A percentile compares a stretch with the other conserved stretches of the same genome.
Conservation (phyloP, 495 filamentous ascomycete species). For the Neurospora sp. region DNA sequence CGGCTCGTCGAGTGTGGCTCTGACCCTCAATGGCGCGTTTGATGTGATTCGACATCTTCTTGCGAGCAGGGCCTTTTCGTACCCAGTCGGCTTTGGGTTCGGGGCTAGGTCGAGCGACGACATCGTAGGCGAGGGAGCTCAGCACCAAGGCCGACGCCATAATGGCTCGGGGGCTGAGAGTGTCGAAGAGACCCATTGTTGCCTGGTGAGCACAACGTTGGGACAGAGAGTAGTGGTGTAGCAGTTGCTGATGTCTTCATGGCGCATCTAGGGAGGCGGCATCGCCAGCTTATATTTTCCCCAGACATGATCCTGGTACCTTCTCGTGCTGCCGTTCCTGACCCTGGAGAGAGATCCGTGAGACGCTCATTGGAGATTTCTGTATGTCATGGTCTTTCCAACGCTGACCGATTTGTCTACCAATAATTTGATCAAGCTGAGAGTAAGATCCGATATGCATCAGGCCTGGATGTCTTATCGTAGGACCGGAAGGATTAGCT, state of each 20-base stretch:
- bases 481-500: not conserved
- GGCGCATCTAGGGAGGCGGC: not conserved
- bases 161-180: slow-evolving; percentile 14
- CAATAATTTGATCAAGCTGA: not conserved
- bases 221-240: not conserved
- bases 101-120: slow-evolving; percentile 8
- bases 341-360: not conserved
- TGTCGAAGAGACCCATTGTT: slow-evolving; percentile 13
- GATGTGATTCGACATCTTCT: slow-evolving; percentile 14
- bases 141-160: slow-evolving; percentile 11
- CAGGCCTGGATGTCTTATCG: not conserved
- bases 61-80: slow-evolving; percentile 8
- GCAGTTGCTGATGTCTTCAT: not conserved
- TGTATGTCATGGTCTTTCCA: not conserved
- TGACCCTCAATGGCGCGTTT: slow-evolving; percentile 15
- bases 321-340: not conserved
- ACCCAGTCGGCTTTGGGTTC: slow-evolving; percentile 12
- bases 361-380: not conserved
- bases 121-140: slow-evolving; percentile 12
- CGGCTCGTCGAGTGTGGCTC: not conserved
- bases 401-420: not conserved
- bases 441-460: not conserved
- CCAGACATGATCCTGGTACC: not conserved
- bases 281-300: not conserved
- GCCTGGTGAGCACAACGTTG: not conserved